phyloP scores from a whole-genome alignment of 768 basidiomycete genomes.

The Boletus reticuloceps region DNA sequence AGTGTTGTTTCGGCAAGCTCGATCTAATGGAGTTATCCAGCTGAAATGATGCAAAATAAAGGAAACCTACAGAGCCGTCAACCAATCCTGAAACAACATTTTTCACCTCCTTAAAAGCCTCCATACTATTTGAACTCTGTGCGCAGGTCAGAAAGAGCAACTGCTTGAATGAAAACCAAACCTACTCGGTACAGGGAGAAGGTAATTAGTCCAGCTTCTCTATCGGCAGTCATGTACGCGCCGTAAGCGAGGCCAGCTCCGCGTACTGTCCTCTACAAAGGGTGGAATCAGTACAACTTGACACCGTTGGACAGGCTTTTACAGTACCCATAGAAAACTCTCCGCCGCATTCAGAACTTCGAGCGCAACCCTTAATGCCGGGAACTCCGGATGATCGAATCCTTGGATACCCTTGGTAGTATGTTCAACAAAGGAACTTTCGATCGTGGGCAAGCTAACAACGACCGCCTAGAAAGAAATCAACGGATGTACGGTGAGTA shows the following conservation, averaged over 20 bases:
- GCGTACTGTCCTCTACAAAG: constrained; percentile 75
- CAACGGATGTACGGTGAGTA: not conserved
- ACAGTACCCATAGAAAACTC: constrained; percentile 85
- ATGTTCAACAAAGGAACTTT: constrained; percentile 84
- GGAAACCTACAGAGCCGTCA: constrained; percentile 67
- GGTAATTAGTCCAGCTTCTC: constrained; percentile 72
- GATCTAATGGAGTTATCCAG: constrained; percentile 47
- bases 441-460: constrained; percentile 89
- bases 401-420: constrained; percentile 77
- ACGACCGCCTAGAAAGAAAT: constrained; percentile 61
- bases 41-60: not conserved
- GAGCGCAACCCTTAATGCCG: constrained; percentile 79
- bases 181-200: constrained; percentile 80
- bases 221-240: constrained; percentile 70
- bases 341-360: constrained; percentile 92
- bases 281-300: constrained; percentile 5
- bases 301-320: not conserved
- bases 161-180: not conserved
- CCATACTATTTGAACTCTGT: constrained; percentile 76
- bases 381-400: constrained; percentile 78
- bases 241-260: constrained; percentile 95
- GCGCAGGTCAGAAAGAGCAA: constrained; percentile 5
- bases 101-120: constrained; percentile 78
- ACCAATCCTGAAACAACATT: constrained; percentile 77
- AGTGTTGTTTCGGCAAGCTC: constrained; percentile 75